Percentiles rank a stretch among this genome's conserved stretches.
phyloP scores from a whole-genome alignment of 345 rosid genomes.

The Murraya paniculata region DNA sequence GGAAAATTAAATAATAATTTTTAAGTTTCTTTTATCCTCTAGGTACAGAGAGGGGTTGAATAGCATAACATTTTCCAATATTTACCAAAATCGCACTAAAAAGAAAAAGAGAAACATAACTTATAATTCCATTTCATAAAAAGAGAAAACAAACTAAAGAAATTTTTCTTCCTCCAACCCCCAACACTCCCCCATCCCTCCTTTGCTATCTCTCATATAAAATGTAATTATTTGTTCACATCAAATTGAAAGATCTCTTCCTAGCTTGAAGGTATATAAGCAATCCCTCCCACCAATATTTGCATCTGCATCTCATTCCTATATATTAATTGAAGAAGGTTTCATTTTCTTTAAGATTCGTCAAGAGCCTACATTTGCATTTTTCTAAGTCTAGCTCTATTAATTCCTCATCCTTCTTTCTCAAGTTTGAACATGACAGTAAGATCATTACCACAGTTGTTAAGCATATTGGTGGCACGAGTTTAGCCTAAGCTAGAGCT shows the following conservation, averaged over 20 bases:
- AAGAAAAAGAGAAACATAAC: constrained; percentile 5
- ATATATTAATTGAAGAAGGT: constrained; percentile 6
- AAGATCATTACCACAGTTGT: not conserved
- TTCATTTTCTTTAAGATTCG: not conserved
- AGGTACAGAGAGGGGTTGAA: not conserved
- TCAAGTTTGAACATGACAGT: constrained; percentile 17
- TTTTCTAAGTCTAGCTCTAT: constrained; percentile 14
- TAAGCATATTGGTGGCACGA: constrained; percentile 18
- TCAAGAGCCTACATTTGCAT: not conserved
- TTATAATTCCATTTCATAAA: constrained; percentile 28
- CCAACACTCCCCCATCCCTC: not conserved
- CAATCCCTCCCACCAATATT: constrained; percentile 25
- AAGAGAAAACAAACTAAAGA: constrained; percentile 35
- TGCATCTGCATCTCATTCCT: constrained; percentile 26
- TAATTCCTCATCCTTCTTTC: constrained; percentile 8
- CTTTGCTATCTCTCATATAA: constrained; percentile 6
- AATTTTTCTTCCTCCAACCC: constrained; percentile 12
- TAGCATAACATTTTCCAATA: not conserved
- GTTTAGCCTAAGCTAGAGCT: not conserved
- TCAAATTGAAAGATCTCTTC: constrained; percentile 10
- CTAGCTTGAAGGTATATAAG: constrained; percentile 36
- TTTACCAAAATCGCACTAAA: constrained; percentile 1
- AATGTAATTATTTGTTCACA: not conserved
- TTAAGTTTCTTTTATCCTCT: too few relatives aligned
- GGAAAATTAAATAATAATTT: too few relatives aligned